Conservation (phyloP, 2,329 filamentous ascomycete genomes). For the Neoscytalidium dimidiatum region DNA sequence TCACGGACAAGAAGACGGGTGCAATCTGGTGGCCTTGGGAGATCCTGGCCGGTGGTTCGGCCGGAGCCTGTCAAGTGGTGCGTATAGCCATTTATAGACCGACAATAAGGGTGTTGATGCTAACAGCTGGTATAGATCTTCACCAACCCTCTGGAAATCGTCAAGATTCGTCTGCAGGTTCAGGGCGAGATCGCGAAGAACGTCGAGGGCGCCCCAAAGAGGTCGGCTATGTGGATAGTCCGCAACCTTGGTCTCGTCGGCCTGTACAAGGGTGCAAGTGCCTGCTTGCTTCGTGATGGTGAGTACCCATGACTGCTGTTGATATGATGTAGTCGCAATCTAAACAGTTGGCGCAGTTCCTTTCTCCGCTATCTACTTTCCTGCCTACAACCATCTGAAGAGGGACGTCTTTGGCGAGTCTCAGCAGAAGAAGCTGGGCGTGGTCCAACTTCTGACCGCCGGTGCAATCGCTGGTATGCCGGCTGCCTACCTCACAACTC, state of each 20-base stretch:
- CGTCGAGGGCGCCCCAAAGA: slow-evolving; percentile 77
- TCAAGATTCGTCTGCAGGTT: slow-evolving; percentile 97
- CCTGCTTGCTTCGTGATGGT: slow-evolving; percentile 85
- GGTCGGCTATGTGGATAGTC: slow-evolving; percentile 97
- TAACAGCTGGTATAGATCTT: slow-evolving; percentile 65
- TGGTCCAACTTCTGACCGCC: slow-evolving; percentile 87
- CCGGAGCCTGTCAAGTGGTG: slow-evolving; percentile 95
- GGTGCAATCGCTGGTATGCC: slow-evolving; percentile 75
- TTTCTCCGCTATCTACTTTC: slow-evolving; percentile 99
- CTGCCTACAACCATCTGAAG: slow-evolving; percentile 93
- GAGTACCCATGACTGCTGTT: slow-evolving; percentile 12
- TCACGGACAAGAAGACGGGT: slow-evolving; percentile 72
- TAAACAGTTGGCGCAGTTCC: slow-evolving; percentile 58
- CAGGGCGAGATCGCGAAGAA: slow-evolving; percentile 94
- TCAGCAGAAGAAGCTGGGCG: slow-evolving; percentile 80
- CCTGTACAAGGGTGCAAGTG: slow-evolving; percentile 94
- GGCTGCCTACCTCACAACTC: slow-evolving; percentile 82
- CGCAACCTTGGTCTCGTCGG: slow-evolving; percentile 91
- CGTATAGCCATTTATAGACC: slow-evolving; percentile 42
- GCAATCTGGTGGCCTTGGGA: slow-evolving; percentile 72
- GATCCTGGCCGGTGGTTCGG: slow-evolving; percentile 82
- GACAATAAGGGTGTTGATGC: slow-evolving; percentile 20
- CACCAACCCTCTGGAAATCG: slow-evolving; percentile 96
- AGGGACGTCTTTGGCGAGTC: slow-evolving; percentile 91
- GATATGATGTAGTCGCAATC: not conserved